phyloP scores from a whole-genome alignment of 2,329 filamentous ascomycete genomes.

The Coniochaeta sp. region DNA sequence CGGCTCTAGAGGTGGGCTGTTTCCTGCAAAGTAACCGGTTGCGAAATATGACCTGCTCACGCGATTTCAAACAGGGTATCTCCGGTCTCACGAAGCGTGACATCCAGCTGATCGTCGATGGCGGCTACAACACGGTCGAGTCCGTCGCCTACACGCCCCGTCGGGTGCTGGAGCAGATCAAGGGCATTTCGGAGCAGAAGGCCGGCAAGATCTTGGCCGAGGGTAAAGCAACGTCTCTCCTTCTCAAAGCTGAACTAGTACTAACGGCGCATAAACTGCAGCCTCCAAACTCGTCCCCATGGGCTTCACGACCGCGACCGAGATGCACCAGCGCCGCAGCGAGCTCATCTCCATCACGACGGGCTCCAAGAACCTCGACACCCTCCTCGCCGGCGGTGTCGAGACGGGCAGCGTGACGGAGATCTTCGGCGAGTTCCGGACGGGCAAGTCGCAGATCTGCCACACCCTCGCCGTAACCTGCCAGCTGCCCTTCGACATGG shows the following conservation, averaged over 20 bases:
- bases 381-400: conserved; percentile 84
- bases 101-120: conserved; percentile 86
- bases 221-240: conserved; percentile 44
- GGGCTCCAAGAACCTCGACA: conserved; percentile 95
- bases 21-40: neutral
- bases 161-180: conserved; percentile 84
- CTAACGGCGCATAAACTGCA: conserved; percentile 26
- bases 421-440: conserved; percentile 95
- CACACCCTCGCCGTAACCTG: conserved; percentile 98
- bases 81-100: conserved; percentile 89
- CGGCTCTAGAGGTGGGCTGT: conserved; percentile 71
- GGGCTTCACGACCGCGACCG: conserved; percentile 97
- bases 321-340: conserved; percentile 96
- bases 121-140: conserved; percentile 92
- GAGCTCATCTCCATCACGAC: conserved; percentile 98
- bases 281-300: conserved; percentile 95
- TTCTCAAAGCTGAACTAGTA: conserved; percentile 1
- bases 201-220: conserved; percentile 85
- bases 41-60: neutral
- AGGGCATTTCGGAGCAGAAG: conserved; percentile 96
- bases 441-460: conserved; percentile 97
- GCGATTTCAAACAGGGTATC: conserved; percentile 62
- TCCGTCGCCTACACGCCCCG: conserved; percentile 87
- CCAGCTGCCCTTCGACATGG: conserved; percentile 97
- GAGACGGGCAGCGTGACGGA: conserved; percentile 98